These are phyloP conservation scores for Melaleuca alternifolia DNA, from an alignment of 345 rosid species.

Conservation along the genomic window DNA sequence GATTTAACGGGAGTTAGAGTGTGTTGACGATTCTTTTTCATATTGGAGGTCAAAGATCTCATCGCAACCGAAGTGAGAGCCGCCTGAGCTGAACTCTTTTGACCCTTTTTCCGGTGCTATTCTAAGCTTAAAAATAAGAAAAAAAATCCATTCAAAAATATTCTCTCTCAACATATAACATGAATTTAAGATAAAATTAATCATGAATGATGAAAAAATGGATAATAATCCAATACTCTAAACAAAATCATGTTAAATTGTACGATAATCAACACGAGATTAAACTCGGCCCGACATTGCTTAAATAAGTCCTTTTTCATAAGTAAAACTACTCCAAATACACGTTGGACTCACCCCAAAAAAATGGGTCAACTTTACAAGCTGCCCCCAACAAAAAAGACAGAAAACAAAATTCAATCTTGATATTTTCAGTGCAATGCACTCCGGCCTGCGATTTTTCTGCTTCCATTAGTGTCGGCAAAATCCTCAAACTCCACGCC, in stretches of 20 bases:
- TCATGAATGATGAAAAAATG: accelerated
- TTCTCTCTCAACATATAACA: not conserved
- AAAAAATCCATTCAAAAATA: accelerated
- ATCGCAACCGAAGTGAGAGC: not conserved
- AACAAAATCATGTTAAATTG: not conserved
- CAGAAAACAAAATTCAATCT: not conserved
- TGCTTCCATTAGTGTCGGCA: not conserved
- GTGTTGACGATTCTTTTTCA: not conserved
- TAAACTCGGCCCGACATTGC: not conserved
- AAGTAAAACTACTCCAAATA: not conserved
- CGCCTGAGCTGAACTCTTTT: not conserved
- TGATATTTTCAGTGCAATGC: not conserved
- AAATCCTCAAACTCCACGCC: not conserved
- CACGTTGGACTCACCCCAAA: not conserved
- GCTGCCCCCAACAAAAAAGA: not conserved
- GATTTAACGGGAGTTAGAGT: not conserved
- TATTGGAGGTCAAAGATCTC: no score
- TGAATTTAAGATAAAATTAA: not conserved
- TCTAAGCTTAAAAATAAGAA: not conserved
- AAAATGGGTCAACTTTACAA: not conserved
- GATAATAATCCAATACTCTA: not conserved
- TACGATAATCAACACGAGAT: accelerated
- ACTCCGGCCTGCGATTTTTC: not conserved
- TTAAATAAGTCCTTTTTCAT: not conserved
- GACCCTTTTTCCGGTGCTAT: not conserved